Base-by-base conservation (phyloP, 345 rosid species). In the Aquilaria yunnanensis region DNA sequence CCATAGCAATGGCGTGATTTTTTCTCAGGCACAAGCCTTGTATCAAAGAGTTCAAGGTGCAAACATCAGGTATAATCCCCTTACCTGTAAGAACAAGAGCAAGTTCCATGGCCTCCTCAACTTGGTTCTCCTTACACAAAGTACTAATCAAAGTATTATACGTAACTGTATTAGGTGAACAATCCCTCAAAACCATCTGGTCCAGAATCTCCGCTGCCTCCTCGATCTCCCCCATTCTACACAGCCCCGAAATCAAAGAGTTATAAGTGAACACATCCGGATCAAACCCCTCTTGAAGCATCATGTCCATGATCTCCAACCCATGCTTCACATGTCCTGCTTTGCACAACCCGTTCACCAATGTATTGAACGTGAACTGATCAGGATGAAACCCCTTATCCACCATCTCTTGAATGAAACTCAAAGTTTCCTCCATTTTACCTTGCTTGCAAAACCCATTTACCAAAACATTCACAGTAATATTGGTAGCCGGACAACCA, bases 221-320 rank as follows among this genome's bases (percentile, higher is more conserved):
- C 52, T 84, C 83, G 67, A 88, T 80, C 58, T 88, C 84, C 33
- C 98, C 96, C 32, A 77, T 47, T 55, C 82, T 93, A 75, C 97
- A 93, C 79, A 93, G 76, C 33, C 94, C 98, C 9, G 92, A 84
- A 62, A 93, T 79, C 73, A 93, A 78, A 2, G 92, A 78, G 74
- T 93, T 90, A 46, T 90, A 90, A 0, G 97, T 90, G 61, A 77
- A 85, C 14, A 85, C 63, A 75, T 90, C 97, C 0, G 88, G 98
- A 77, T 93, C 94, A 57, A 83, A 80, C 47, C 98, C 94, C 32
- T 88, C 89, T 45, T 76, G 83, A 78, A 90, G 91, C 96, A 93
- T 93, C 83, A 79, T 67, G 69, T 88, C 94, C 94, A 90, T 75
- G 46, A 88, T 77, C 80, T 86, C 97, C 59, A 86, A 52, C 31